A percentile compares a stretch with the other conserved stretches of the same genome.
These are phyloP conservation scores for Luzula sylvatica DNA, from an alignment of 176 grass and related monocot species.

Conservation along the genomic window DNA sequence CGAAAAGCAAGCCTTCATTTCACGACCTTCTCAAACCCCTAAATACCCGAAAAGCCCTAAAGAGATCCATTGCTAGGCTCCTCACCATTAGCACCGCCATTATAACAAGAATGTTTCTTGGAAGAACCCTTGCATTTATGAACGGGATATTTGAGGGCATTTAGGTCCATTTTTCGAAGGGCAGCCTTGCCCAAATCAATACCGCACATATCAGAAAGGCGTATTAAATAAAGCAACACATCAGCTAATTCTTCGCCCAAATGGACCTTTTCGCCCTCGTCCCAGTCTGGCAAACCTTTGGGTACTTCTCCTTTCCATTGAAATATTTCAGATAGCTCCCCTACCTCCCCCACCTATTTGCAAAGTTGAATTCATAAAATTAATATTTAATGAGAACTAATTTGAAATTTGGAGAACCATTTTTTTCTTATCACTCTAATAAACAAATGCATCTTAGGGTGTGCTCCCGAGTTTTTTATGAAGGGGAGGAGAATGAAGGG, in stretches of 20 bases:
- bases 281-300: constrained; percentile 73
- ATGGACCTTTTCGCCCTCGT: constrained; percentile 57
- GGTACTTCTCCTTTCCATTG: constrained; percentile 98
- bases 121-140: constrained; percentile 69
- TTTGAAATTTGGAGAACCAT: no score
- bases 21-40: background rate
- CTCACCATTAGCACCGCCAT: constrained; percentile 1
- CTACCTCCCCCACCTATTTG: constrained; percentile 79
- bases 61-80: background rate
- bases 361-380: no score
- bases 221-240: constrained; percentile 80
- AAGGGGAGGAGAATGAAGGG: no score
- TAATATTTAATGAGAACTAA: no score
- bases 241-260: constrained; percentile 84
- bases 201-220: constrained; percentile 76
- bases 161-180: constrained; percentile 68
- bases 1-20: background rate
- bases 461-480: no score
- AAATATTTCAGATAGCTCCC: constrained; percentile 90
- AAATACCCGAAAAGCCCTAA: constrained; percentile 2
- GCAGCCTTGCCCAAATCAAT: constrained; percentile 60
- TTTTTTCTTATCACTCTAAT: no score
- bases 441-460: no score
- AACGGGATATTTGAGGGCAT: constrained; percentile 68
- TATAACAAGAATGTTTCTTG: constrained; percentile 47